Evolutionary conservation across 163 green algal species (phyloP).

Genomic region (Trebouxiophyceae sp.): DNA sequence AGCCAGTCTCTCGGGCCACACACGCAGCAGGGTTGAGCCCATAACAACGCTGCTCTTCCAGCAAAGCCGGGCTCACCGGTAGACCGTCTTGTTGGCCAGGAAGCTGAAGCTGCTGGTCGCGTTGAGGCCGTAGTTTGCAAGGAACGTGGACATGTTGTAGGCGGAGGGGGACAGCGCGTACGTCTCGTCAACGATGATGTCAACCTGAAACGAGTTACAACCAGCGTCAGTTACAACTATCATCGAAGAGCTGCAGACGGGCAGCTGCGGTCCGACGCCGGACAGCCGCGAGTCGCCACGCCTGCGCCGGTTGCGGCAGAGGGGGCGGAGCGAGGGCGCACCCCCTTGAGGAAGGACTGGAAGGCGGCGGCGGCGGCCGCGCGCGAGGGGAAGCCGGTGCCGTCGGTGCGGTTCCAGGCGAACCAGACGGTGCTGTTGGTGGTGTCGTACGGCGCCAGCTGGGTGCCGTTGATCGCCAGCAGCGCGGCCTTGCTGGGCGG

Average conservation of each 20-base stretch:
- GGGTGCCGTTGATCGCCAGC: slow-evolving; percentile 3
- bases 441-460: not conserved
- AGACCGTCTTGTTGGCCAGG: slow-evolving; percentile 8
- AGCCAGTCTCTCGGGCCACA: no score
- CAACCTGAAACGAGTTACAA: no score
- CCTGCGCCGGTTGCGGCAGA: not conserved
- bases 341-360: slow-evolving; percentile 16
- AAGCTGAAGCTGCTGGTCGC: slow-evolving; percentile 3
- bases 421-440: slow-evolving; percentile 27
- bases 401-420: slow-evolving; percentile 18
- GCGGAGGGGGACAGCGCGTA: slow-evolving; percentile 27
- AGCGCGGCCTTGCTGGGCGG: slow-evolving; percentile 17
- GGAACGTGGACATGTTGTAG: slow-evolving; percentile 29
- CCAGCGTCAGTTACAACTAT: no score
- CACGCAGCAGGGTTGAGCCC: no score
- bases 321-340: slow-evolving; percentile 3
- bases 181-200: slow-evolving; percentile 67
- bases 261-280: no score
- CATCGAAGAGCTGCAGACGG: no score
- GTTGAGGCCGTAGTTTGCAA: slow-evolving; percentile 18
- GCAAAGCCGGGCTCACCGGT: slow-evolving; percentile 17
- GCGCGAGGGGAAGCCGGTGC: slow-evolving; percentile 21
- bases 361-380: slow-evolving; percentile 32
- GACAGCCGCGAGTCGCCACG: not conserved
- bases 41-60: no score